Evolutionary conservation across 1,284 basidiomycete species (phyloP).

Genomic region (Ceratobasidium sp.): DNA sequence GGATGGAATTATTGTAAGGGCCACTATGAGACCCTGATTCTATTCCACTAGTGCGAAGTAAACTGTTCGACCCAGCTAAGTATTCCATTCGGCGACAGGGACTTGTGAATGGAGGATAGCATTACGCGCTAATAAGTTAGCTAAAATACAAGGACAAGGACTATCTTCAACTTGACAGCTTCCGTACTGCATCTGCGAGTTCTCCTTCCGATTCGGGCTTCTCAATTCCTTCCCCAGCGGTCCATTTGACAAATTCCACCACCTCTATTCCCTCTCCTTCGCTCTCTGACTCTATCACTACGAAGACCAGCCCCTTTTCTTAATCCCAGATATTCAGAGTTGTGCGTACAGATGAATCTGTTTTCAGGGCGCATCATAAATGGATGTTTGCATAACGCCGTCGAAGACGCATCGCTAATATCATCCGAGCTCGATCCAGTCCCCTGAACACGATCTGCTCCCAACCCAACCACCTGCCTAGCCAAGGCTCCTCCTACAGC

Average conservation of each 20-base stretch:
- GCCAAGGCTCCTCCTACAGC: slow-evolving; percentile 83
- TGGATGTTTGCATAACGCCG: slow-evolving; percentile 81
- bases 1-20: too few relatives aligned
- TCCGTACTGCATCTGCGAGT: slow-evolving; percentile 24
- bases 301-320: slow-evolving; percentile 67
- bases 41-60: too few relatives aligned
- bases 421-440: slow-evolving; percentile 41
- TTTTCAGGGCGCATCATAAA: slow-evolving; percentile 73
- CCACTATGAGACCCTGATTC: too few relatives aligned
- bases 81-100: too few relatives aligned
- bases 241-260: slow-evolving; percentile 58
- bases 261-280: slow-evolving; percentile 53
- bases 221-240: slow-evolving; percentile 55
- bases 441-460: slow-evolving; percentile 72
- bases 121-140: too few relatives aligned
- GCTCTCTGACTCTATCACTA: slow-evolving; percentile 49
- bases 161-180: slow-evolving; percentile 25
- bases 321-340: slow-evolving; percentile 78
- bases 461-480: slow-evolving; percentile 89
- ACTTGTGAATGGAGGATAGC: too few relatives aligned
- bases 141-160: too few relatives aligned
- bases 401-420: slow-evolving; percentile 65
- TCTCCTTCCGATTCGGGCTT: slow-evolving; percentile 15
- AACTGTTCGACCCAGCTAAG: too few relatives aligned
- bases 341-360: slow-evolving; percentile 70